Evolutionary conservation across 2,329 filamentous ascomycete genomes (phyloP), one percentile per base, ranked within the genome.

Genomic region (Talaromyces rugulosus): DNA sequence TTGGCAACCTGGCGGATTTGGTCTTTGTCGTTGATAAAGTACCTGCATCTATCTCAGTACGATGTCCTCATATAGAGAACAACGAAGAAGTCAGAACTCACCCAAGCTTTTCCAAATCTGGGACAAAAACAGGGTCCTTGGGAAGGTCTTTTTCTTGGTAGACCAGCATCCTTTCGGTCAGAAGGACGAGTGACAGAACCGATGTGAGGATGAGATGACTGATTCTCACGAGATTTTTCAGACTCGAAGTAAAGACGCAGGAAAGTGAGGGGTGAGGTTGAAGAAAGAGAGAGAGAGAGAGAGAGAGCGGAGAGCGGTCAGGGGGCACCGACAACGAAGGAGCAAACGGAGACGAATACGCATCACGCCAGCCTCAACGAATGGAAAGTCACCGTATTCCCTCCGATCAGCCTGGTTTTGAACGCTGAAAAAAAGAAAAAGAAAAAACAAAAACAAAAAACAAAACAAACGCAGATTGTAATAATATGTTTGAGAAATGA

Each of bases 21-120:
- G 67, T 94, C 91, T 0, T 87, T 75, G 0, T 87, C 82, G 67
- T 91, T 92, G 76, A 96, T 76, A 72, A 91, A 93, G 76, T 92
- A 96, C 51, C 91, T 59, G 36, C 28, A 23, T 9, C 55, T 44
- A 30, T 53, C 34, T 56, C 30, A 56, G 53, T 11, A 54, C 40
- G 28, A 14, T 16, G n/a, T 4, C 18, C 23, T 50, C 14, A 11
- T 30, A 2, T 36, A 12, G 7, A 31, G 28, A 34, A 27, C 23
- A 12, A 54, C 14, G n/a, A 42, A 44, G 4, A 50, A 34, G 18
- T 44, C 16, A 36, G 52, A 57, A 34, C 81, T 68, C 78, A 94
- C 89, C 92, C 93, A 3, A 98, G 85, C 59, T 84, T 79, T 62
- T 85, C 78, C 31, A 98, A 79, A 68, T 90, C 80, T 0, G 82